phyloP scores from a whole-genome alignment of 768 basidiomycete genomes.

The Agaricus blazei region DNA sequence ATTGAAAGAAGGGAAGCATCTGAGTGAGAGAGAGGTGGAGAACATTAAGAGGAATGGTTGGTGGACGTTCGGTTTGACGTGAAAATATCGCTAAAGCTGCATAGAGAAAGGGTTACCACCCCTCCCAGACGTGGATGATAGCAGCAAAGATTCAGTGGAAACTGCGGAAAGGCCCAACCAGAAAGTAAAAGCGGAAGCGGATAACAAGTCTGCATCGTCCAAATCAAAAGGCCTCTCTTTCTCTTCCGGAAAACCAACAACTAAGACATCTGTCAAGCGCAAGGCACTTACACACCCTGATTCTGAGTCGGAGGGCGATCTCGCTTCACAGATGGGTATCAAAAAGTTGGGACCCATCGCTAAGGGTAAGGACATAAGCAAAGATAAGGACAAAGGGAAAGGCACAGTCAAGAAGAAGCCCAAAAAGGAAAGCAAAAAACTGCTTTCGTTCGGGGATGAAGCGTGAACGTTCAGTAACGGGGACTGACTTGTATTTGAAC shows the following conservation, averaged over 20 bases:
- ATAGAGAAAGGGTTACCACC: constrained; percentile 60
- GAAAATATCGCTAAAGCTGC: not conserved
- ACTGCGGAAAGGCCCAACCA: constrained; percentile 16
- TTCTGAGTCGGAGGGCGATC: constrained; percentile 13
- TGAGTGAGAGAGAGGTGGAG: constrained; percentile 73
- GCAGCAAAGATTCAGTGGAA: constrained; percentile 12
- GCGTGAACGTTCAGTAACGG: constrained; percentile 20
- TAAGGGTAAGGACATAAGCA: constrained; percentile 18
- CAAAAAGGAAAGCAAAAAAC: constrained; percentile 44
- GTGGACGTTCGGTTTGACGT: constrained; percentile 9
- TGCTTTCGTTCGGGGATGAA: constrained; percentile 59
- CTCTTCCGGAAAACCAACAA: constrained; percentile 32
- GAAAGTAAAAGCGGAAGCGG: constrained; percentile 8
- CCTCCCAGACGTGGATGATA: constrained; percentile 34
- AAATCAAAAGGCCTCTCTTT: constrained; percentile 34
- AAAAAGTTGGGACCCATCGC: constrained; percentile 16
- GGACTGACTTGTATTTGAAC: not conserved
- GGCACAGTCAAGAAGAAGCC: constrained; percentile 46
- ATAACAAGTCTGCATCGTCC: constrained; percentile 14
- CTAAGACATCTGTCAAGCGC: constrained; percentile 31
- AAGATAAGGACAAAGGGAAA: constrained; percentile 25
- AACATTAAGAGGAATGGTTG: constrained; percentile 70
- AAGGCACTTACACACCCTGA: constrained; percentile 32
- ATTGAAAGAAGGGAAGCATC: constrained; percentile 82
- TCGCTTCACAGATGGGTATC: constrained; percentile 17